Evolutionary conservation across 768 basidiomycete genomes (phyloP), one percentile per base, ranked within the genome.

Genomic region (Ramaria sp.): DNA sequence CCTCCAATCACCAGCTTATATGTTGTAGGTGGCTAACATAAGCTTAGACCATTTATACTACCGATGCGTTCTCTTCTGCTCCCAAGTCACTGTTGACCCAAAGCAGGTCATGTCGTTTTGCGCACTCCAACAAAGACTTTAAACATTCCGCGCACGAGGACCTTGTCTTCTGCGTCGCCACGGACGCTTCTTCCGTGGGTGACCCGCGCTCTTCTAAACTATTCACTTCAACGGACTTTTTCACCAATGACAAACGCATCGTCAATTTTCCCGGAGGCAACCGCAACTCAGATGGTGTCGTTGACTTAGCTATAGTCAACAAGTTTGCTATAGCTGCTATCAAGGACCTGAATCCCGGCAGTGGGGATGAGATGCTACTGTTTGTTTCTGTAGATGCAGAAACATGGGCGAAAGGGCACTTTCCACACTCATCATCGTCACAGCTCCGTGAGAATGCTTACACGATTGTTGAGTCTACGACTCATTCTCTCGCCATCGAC

Each of bases 261-360:
- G 91, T 95, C 61, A 88, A 91, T 61, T 75, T 99, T 0, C 73
- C 73, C 9, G 90, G 93, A 1, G 85, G 91, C 16, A 84, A 81
- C 5, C 89, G 83, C 69, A 81, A 84, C 50, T 88, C 92, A 0
- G 81, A 79, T 30, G 96, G 95, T 0, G 83, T 99, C n/a, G 74
- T 90, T 4, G 95, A 91, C 0, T 80, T 99, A 50, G 95, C 95
- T 0, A 88, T 94, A 52, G 90, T 96, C 6, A 84, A 82, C 67
- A 92, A 94, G 64, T 99, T 84, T 64, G 85, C 90, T 4, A 86
- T 98, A 9, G 93, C 90, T 5, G 95, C 94, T 1, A 62, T 98
- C 59, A 85, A 82, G 67, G 90, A 90, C 58, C 57, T 82, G 16
- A 69, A 73, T 1, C 65, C 75, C 3, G 72, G 70, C 4, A 77